Base-by-base conservation (phyloP, 2,329 filamentous ascomycete species). In the Ascochyta pisi region DNA sequence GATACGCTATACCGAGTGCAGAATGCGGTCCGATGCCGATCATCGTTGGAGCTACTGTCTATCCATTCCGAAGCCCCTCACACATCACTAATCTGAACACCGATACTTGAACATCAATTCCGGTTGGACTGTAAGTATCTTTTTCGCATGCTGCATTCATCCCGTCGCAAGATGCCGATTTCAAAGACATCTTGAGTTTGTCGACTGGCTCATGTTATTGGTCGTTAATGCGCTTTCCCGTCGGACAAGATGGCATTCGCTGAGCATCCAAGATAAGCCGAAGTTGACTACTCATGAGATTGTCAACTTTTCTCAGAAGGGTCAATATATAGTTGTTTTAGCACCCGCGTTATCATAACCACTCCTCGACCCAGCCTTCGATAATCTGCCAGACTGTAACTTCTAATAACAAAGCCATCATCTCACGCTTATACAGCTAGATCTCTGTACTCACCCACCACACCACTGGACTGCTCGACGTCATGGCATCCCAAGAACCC, bases 401-500 rank as follows among this genome's bases (percentile, higher is more conserved):
- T 4, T 12, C 5, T 12, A 13, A 15, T 12, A 31, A 13, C 10
- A 4, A 31, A 31, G 12, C 9, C 29, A 31, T 31, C 29, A 31
- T 31, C 29, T 31, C 10, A 31, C 12, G 29, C 6, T 13, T 4
- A 15, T 31, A 13, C 29, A 12, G 4, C 9, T 31, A 31, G 27
- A 29, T 10, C 27, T 29, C 9, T 10, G 9, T 10, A 10, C 27
- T 29, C 27, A 10, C 27, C 27, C 12, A 29, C 7, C 3, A 4
- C 27, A 10, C 19, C 19, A 29, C 8, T 10, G 27, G 12, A 29
- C 27, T 29, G 27, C 27, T 3, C 37, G 27, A 33, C 50, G 22
- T n/a, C n/a, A 67, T 68, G 67, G 19, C 57, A 23, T 22, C 57
- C 6, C 33, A 50, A 23, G 49, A 62, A 1, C 47, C 42, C 3